These are phyloP conservation scores for Tephrocybe sp. DNA, from an alignment of 768 basidiomycete genomes.

Conservation along the genomic window DNA sequence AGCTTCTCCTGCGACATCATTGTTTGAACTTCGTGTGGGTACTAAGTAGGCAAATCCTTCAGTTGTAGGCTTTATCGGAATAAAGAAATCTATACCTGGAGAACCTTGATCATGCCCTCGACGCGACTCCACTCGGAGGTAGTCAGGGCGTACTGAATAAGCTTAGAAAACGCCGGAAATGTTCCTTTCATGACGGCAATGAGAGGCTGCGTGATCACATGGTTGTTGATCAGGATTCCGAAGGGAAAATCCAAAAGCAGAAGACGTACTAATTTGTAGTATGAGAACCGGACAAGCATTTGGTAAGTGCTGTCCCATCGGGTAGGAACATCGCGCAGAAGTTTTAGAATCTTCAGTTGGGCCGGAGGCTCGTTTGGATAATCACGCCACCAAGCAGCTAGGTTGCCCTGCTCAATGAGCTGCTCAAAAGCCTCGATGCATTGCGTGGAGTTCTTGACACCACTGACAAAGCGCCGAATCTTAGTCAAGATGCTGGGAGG, in stretches of 20 bases:
- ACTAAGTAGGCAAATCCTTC: background rate
- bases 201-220: no score
- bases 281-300: background rate
- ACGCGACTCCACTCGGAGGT: background rate
- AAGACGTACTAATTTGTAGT: background rate
- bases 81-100: no score
- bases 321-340: conserved; percentile 3
- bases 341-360: background rate
- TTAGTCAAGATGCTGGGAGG: background rate
- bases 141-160: background rate
- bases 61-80: no score
- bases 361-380: no score
- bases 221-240: no score
- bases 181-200: no score
- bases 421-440: background rate
- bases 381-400: background rate
- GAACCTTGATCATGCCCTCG: background rate
- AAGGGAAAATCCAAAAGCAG: background rate
- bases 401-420: background rate
- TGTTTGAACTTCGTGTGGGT: background rate
- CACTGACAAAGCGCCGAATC: background rate
- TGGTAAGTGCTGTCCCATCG: conserved; percentile 2
- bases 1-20: background rate
- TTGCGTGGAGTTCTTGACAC: background rate
- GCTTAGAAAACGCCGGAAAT: background rate